A percentile compares a stretch with the other conserved stretches of the same genome.
phyloP scores from a whole-genome alignment of 2,329 filamentous ascomycete species.

The Stagonosporopsis chrysanthemi region DNA sequence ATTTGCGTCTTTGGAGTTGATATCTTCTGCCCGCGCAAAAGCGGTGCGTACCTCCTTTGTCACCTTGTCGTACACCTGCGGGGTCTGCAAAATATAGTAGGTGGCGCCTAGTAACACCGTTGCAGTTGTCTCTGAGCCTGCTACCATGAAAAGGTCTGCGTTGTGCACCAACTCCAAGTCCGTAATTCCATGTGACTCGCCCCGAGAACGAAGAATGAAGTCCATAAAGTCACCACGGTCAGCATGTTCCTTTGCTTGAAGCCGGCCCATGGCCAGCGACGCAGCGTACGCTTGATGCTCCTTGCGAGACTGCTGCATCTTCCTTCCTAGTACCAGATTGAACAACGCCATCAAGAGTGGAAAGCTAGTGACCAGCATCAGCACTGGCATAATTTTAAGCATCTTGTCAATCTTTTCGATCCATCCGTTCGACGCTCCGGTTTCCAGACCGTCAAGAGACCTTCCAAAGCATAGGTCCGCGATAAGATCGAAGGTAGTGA shows the following conservation, averaged over 20 bases:
- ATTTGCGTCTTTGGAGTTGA: slow-evolving; percentile 18
- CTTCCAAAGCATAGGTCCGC: slow-evolving; percentile 35
- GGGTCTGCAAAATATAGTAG: slow-evolving; percentile 24
- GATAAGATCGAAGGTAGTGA: slow-evolving; percentile 34
- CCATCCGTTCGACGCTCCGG: slow-evolving; percentile 19
- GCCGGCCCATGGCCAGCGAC: slow-evolving; percentile 13
- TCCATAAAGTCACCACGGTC: slow-evolving; percentile 21
- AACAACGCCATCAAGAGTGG: slow-evolving; percentile 12
- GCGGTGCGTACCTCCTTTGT: slow-evolving; percentile 25
- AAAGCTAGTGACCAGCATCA: slow-evolving; percentile 17
- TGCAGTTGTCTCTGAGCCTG: slow-evolving; percentile 36
- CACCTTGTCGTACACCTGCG: slow-evolving; percentile 15
- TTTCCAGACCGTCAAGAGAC: slow-evolving; percentile 31
- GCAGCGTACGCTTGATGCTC: slow-evolving; percentile 18
- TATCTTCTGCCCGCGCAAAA: slow-evolving; percentile 25
- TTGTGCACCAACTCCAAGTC: slow-evolving; percentile 21
- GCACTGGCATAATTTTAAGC: slow-evolving; percentile 13
- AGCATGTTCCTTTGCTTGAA: slow-evolving; percentile 14
- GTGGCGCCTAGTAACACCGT: slow-evolving; percentile 27
- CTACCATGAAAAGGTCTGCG: slow-evolving; percentile 24
- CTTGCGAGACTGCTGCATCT: slow-evolving; percentile 18
- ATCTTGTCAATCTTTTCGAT: slow-evolving; percentile 20
- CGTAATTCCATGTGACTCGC: slow-evolving; percentile 11
- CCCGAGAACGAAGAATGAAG: slow-evolving; percentile 18
- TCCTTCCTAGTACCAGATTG: slow-evolving; percentile 11